phyloP scores from a whole-genome alignment of 768 basidiomycete genomes.

The Gelatoporia subvermispora region DNA sequence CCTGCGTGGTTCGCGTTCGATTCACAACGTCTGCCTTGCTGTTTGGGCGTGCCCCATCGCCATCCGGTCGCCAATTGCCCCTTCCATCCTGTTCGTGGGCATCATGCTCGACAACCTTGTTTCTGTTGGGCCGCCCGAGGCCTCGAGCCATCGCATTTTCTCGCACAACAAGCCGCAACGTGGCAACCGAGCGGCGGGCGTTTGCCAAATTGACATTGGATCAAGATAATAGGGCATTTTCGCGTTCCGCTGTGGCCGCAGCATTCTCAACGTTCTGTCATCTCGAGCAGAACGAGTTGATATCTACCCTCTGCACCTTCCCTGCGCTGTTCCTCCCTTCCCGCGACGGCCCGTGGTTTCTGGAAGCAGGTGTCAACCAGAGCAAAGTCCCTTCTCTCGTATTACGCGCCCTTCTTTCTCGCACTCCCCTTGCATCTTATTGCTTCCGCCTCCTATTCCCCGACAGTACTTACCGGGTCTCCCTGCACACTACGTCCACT shows the following conservation, averaged over 20 bases:
- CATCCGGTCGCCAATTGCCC: slow-evolving; percentile 1
- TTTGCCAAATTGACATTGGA: slow-evolving; percentile 3
- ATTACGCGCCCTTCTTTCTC: slow-evolving; percentile 25
- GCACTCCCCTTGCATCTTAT: slow-evolving; percentile 18
- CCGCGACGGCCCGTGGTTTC: slow-evolving; percentile 22
- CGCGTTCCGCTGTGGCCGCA: no score
- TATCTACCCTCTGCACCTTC: slow-evolving; percentile 6
- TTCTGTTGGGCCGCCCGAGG: slow-evolving; percentile 3
- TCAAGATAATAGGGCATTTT: slow-evolving; percentile 3
- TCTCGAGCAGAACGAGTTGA: slow-evolving; percentile 1
- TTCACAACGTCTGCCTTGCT: slow-evolving; percentile 19
- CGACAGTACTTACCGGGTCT: slow-evolving; percentile 11
- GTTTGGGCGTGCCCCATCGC: slow-evolving; percentile 22
- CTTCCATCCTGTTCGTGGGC: slow-evolving; percentile 1
- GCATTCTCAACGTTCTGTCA: slow-evolving; percentile 7
- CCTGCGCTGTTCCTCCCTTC: slow-evolving; percentile 15
- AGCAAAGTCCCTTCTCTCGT: slow-evolving; percentile 16
- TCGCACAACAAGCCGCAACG: slow-evolving; percentile 25
- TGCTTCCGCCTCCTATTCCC: slow-evolving; percentile 14
- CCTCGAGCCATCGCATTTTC: slow-evolving; percentile 8
- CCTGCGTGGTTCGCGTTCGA: background rate
- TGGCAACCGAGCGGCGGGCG: slow-evolving; percentile 19
- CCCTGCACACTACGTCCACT: slow-evolving; percentile 9
- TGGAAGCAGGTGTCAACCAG: slow-evolving; percentile 18
- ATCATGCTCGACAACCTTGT: background rate